Evolutionary conservation across 164 flowering plant genomes (phyloP), one percentile per base, ranked within the genome.

Genomic region (Dillenia suffruticosa): DNA sequence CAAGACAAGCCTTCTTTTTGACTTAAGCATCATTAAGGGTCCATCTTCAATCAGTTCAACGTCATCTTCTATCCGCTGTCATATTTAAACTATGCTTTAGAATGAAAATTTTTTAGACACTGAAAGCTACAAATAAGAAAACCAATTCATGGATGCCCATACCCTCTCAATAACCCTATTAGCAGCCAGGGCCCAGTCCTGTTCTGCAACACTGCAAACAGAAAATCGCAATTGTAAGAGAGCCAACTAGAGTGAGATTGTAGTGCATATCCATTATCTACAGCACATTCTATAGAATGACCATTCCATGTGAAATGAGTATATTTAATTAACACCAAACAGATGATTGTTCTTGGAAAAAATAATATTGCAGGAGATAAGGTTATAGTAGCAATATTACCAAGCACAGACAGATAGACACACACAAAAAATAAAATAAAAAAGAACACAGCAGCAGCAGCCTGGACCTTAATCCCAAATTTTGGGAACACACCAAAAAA

Each of bases 101-200:
- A 6, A 45, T 49, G 44, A 49, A 44, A 40, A 54, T 7, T 24
- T 17, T 51, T 46, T 8, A 45, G 2, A 9, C 10, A 62, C 14
- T n/a, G 10, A 17, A n/a, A 46, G 43, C 8, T 15, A 10, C 44
- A 24, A 14, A 0, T 46, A 62, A 9, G 46, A 12, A 47, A 57
- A 19, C 15, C n/a, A 15, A 53, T 26, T 62, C 44, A 46, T 67
- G 24, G 22, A 63, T 51, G 54, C 72, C 15, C 68, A 48, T 12
- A 81, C 87, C 86, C 75, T 82, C 63, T 84, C 83, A 70, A 69
- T 51, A 62, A 79, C 45, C 53, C 83, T 65, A 54, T 79, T 81
- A 45, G 83, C 55, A 32, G 78, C 79, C 54, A 49, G 65, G 10
- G 80, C 79, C 92, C 92, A 84, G 22, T 74, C 81, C 9, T 22